Base-by-base conservation (phyloP, 306 rosid genomes). In the Lathyrus tuberosus region DNA sequence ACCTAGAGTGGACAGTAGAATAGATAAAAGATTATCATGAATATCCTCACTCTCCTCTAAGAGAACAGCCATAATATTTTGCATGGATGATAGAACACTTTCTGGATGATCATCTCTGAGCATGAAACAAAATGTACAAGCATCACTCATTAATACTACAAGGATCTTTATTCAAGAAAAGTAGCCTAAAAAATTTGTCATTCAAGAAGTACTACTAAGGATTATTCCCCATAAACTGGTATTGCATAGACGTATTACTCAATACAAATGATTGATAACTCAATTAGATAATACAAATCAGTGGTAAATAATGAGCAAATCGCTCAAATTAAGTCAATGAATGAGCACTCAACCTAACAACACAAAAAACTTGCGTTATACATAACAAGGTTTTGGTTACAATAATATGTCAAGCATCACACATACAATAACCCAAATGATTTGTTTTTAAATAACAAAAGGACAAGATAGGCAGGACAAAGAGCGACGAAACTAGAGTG, bases 51-150 rank as follows among this genome's bases (percentile, higher is more conserved):
- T 94, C 87, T 91, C 96, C 83, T 89, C 99, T 67, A 94, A 71
- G 37, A 94, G 95, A 74, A 87, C 92, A 16, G 70, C 82, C 99
- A 94, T 94, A 69, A 94, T 91, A 17, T 81, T 83, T 80, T 94
- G 88, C 99, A 94, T 94, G 58, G 97, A 84, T 62, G 92, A 86
- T 76, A 91, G 67, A 71, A 91, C 95, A 82, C 86, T 91, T 76
- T 94, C 97, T 13, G 88, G 91, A 84, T 88, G 99, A 77, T 94
- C 96, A 80, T 94, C 97, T 74, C 99, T 94, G 96, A 75, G 77
- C 44, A 75, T 46, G 51, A 48, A 30, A 75, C 47, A 74, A 66
- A 67, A 31, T 53, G 61, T 38, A 66, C 77, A 80, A 60, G 69
- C 40, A 54, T 58, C 62, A 20, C 41, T 74, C 43, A 67, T 65